Evolutionary conservation across 116 monocot species (phyloP), one percentile per base, ranked within the genome.

Genomic region (Zostera marina): DNA sequence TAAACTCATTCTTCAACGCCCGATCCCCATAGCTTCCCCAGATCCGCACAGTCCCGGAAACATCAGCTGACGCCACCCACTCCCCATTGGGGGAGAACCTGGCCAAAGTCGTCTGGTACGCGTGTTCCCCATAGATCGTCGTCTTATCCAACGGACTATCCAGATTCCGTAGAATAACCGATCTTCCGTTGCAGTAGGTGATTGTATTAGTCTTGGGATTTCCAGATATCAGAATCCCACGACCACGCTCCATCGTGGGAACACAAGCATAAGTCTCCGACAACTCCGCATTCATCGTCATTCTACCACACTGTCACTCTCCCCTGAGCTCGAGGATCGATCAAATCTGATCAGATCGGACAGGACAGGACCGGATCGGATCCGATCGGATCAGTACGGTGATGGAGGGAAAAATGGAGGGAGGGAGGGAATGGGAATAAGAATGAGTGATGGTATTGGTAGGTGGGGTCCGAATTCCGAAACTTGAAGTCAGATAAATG

Each of bases 31-130:
- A 45, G 51, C 82, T 62, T 17, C 96, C 96, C 96, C 96, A 96
- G 66, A 96, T 74, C 61, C 96, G 70, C 44, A 89, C 85, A 15
- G 73, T 74, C 22, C 94, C 96, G 20, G 96, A 89, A 47, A 74
- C 72, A 66, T 96, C 89, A 46, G 80, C 89, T 48, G 96, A 96
- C 43, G 96, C 96, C 48, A 96, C 75, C 96, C 96, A 96, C 78
- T 96, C 96, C 42, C 96, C 96, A 46, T 96, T 96, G 56, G 89
- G 96, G 52, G 96, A 96, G 70, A 89, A 89, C 14, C 96, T 74
- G 11, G 85, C 89, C 45, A 89, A 80, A 22, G 96, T 83, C 53
- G 76, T 76, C 12, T 55, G 76, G 77, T 96, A 78, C 16, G 78
- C 79, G 68, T 96, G 96, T 56, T 96, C 96, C 2, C 76, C 82